A percentile compares a stretch with the other conserved stretches of the same genome.
phyloP scores from a whole-genome alignment of 352 stramenopile genomes.

The Phytopythium sindhum region DNA sequence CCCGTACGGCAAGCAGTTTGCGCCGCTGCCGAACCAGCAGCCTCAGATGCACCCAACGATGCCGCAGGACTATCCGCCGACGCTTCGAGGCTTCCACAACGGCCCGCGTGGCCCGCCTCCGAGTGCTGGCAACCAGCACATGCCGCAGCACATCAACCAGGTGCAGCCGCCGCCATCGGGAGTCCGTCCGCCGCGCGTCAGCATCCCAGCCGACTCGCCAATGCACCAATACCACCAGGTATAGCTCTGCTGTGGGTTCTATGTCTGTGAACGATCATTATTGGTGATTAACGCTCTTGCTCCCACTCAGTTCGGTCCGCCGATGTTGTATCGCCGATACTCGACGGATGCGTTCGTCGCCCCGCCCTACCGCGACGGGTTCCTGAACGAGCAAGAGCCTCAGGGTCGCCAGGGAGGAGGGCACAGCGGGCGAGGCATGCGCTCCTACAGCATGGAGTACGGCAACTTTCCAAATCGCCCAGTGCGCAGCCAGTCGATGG shows the following conservation, averaged over 20 bases:
- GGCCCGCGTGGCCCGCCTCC: slow-evolving; percentile 31
- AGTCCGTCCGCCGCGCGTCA: slow-evolving; percentile 63
- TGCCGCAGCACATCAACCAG: slow-evolving; percentile 17
- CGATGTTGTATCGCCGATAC: slow-evolving; percentile 65
- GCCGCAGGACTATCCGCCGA: slow-evolving; percentile 54
- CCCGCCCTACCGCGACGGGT: slow-evolving; percentile 58
- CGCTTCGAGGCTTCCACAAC: slow-evolving; percentile 51
- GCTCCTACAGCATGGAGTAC: slow-evolving; percentile 80
- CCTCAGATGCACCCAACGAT: slow-evolving; percentile 34
- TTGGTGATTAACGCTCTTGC: background rate
- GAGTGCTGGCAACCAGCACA: slow-evolving; percentile 10
- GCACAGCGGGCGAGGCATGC: slow-evolving; percentile 47
- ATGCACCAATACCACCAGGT: slow-evolving; percentile 71
- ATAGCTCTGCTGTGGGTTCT: slow-evolving; percentile 4
- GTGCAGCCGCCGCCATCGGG: slow-evolving; percentile 25
- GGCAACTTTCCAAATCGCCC: slow-evolving; percentile 44
- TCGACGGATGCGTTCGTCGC: slow-evolving; percentile 67
- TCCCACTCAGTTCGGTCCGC: slow-evolving; percentile 30
- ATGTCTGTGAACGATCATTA: background rate
- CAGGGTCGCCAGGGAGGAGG: slow-evolving; percentile 25
- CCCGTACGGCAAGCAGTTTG: slow-evolving; percentile 48
- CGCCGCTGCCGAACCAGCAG: slow-evolving; percentile 31
- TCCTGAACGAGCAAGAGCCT: slow-evolving; percentile 48
- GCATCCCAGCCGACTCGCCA: slow-evolving; percentile 58
- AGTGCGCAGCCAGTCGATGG: slow-evolving; percentile 74